Evolutionary conservation across 805 yeast genomes (phyloP).

Genomic region (Tetrapisispora pingtungensis): DNA sequence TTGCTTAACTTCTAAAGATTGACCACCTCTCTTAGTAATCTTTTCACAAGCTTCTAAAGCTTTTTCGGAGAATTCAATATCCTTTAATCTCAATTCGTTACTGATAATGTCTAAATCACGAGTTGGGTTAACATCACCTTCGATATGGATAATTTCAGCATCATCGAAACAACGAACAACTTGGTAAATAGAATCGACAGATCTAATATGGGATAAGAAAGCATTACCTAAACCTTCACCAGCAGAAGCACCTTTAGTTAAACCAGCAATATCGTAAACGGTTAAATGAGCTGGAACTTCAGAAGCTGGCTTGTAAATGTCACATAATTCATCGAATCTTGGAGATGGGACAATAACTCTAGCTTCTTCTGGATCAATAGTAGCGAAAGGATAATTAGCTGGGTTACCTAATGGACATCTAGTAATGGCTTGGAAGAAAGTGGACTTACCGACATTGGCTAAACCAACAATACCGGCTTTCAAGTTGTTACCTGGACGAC

Average conservation of each 20-base stretch:
- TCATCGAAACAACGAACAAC: slow-evolving; percentile 97
- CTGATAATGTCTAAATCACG: slow-evolving; percentile 88
- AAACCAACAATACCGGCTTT: slow-evolving; percentile 67
- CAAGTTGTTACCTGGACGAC: slow-evolving; percentile 63
- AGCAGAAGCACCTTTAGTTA: slow-evolving; percentile 90
- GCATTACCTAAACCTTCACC: slow-evolving; percentile 99
- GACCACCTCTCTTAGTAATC: slow-evolving; percentile 80
- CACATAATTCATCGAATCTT: slow-evolving; percentile 68
- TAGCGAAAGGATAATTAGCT: slow-evolving; percentile 75
- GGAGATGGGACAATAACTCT: slow-evolving; percentile 88
- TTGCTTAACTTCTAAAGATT: slow-evolving; percentile 77
- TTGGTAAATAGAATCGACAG: slow-evolving; percentile 96
- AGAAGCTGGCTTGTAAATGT: slow-evolving; percentile 71
- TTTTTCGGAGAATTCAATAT: slow-evolving; percentile 87
- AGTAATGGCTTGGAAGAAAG: slow-evolving; percentile 74
- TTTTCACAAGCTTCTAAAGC: slow-evolving; percentile 68
- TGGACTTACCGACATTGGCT: slow-evolving; percentile 73
- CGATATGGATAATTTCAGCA: slow-evolving; percentile 94
- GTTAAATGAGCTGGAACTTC: slow-evolving; percentile 89
- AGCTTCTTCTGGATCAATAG: slow-evolving; percentile 97
- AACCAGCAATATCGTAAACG: slow-evolving; percentile 94
- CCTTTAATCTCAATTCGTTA: slow-evolving; percentile 90
- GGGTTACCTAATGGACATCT: slow-evolving; percentile 60
- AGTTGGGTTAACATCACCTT: slow-evolving; percentile 91
- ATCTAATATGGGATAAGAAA: slow-evolving; percentile 90